phyloP scores from a whole-genome alignment of 139 green algal genomes.

The Penium margaritaceum region DNA sequence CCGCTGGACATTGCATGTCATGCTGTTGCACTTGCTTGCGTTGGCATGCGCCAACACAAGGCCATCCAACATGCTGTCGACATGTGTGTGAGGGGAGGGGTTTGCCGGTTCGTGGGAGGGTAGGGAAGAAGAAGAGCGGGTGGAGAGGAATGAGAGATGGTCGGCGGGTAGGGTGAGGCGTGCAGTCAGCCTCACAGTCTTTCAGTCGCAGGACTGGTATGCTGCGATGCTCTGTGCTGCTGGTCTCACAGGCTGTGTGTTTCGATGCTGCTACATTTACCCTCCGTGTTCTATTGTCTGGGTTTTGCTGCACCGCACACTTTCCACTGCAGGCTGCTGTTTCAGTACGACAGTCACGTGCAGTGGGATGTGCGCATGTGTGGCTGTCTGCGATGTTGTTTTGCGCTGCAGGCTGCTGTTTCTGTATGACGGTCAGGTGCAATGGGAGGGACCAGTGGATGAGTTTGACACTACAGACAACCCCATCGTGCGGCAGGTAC shows the following conservation, averaged over 20 bases:
- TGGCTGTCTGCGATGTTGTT: background rate
- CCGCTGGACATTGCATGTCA: too few relatives aligned
- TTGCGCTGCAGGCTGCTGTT: constrained; percentile 73
- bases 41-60: too few relatives aligned
- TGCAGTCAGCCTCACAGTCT: too few relatives aligned
- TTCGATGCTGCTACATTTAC: background rate
- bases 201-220: too few relatives aligned
- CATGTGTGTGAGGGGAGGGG: too few relatives aligned
- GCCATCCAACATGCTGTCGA: too few relatives aligned
- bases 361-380: background rate
- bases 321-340: background rate
- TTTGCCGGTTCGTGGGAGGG: too few relatives aligned
- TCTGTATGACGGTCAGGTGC: constrained; percentile 84
- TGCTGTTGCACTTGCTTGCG: too few relatives aligned
- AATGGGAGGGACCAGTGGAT: constrained; percentile 79
- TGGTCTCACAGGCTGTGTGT: background rate
- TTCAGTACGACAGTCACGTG: background rate
- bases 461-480: constrained; percentile 91
- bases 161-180: too few relatives aligned
- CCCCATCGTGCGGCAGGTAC: constrained; percentile 91
- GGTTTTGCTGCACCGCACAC: background rate
- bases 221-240: background rate
- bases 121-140: too few relatives aligned
- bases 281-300: background rate
- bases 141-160: too few relatives aligned